phyloP scores from a whole-genome alignment of 106 monocot species.

The Xerophyta viscosa region DNA sequence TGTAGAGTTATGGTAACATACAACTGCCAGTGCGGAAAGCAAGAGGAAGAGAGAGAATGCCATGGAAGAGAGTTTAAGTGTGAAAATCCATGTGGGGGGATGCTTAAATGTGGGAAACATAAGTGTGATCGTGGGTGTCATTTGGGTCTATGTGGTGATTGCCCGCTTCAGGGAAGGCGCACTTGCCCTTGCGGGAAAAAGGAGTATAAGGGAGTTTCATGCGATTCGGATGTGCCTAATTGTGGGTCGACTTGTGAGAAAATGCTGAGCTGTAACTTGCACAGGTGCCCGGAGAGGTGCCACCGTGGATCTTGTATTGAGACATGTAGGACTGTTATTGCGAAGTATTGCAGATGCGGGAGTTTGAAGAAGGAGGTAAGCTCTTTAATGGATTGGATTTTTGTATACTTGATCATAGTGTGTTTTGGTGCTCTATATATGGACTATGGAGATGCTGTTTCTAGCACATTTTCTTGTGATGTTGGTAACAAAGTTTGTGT shows the following conservation, averaged over 20 bases:
- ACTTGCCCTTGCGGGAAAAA: constrained; percentile 91
- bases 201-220: constrained; percentile 44
- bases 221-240: constrained; percentile 53
- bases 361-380: constrained; percentile 91
- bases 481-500: too few species aligned
- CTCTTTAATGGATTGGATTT: neutral
- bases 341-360: constrained; percentile 77
- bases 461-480: too few species aligned
- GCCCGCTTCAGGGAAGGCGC: constrained; percentile 67
- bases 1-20: constrained; percentile 43
- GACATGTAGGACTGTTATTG: constrained; percentile 60
- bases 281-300: constrained; percentile 79
- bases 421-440: too few species aligned
- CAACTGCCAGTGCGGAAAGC: constrained; percentile 54
- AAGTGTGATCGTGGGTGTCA: constrained; percentile 76
- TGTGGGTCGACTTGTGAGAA: constrained; percentile 89
- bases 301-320: constrained; percentile 75
- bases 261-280: constrained; percentile 49
- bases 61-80: constrained; percentile 57
- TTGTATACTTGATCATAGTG: too few species aligned
- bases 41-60: constrained; percentile 47
- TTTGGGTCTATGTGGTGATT: constrained; percentile 61
- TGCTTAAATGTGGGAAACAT: constrained; percentile 67
- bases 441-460: too few species aligned
- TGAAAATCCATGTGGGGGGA: constrained; percentile 34